These are phyloP conservation scores for Filosporella fistucella DNA, from an alignment of 495 filamentous ascomycete genomes.

Conservation along the genomic window DNA sequence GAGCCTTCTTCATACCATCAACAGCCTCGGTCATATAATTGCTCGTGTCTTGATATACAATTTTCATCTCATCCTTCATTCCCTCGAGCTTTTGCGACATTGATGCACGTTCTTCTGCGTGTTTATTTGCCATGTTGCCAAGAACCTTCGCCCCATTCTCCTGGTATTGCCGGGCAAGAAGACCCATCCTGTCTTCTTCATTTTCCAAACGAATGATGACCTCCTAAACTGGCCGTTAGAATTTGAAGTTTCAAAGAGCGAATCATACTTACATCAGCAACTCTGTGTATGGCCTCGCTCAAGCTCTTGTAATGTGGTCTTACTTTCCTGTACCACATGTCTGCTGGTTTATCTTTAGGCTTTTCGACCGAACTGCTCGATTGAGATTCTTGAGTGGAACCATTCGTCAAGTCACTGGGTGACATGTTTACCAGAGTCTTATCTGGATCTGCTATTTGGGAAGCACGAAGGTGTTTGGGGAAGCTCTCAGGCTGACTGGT, in stretches of 20 bases:
- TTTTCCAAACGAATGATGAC: constrained; percentile 17
- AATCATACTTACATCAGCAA: constrained; percentile 19
- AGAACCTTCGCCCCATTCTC: constrained; percentile 18
- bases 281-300: constrained; percentile 8
- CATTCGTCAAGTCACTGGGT: constrained; percentile 6
- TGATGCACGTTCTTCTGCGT: constrained; percentile 1
- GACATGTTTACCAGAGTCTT: constrained; percentile 1
- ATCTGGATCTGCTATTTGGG: background rate
- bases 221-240: constrained; percentile 12
- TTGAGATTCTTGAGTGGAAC: background rate
- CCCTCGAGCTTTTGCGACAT: constrained; percentile 1
- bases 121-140: background rate
- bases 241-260: background rate
- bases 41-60: constrained; percentile 9
- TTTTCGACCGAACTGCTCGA: constrained; percentile 1
- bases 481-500: no score
- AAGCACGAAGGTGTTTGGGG: background rate
- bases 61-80: constrained; percentile 11
- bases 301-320: constrained; percentile 18
- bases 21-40: background rate
- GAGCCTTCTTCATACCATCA: constrained; percentile 4
- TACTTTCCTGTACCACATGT: constrained; percentile 18
- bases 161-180: constrained; percentile 18
- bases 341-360: background rate
- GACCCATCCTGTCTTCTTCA: constrained; percentile 19